Percentiles rank a stretch among this genome's conserved stretches.
These are phyloP conservation scores for Solanum hybrid DNA, from an alignment of 305 asterid species.

Conservation along the genomic window DNA sequence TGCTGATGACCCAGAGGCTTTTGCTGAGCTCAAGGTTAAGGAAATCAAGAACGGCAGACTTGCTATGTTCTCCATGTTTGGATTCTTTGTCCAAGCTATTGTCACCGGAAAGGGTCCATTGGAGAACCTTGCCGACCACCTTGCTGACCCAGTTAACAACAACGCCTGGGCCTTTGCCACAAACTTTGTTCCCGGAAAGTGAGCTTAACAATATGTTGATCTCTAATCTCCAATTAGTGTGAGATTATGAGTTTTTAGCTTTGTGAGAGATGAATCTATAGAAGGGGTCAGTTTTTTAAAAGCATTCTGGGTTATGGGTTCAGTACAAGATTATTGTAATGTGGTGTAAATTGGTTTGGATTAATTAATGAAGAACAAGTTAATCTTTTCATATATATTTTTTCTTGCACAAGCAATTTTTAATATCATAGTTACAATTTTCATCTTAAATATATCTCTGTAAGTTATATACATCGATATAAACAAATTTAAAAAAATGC, in stretches of 20 bases:
- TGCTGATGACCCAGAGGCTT: slow-evolving; percentile 19
- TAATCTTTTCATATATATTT: background rate
- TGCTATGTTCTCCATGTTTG: slow-evolving; percentile 20
- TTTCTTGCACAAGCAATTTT: background rate
- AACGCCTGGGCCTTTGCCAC: slow-evolving; percentile 13
- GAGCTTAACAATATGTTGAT: background rate
- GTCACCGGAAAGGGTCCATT: slow-evolving; percentile 18
- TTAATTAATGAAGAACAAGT: background rate
- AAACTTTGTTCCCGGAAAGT: slow-evolving; percentile 18
- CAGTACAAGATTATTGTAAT: background rate
- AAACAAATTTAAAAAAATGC: background rate
- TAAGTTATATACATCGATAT: background rate
- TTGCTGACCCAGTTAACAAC: slow-evolving; percentile 18
- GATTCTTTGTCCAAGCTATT: slow-evolving; percentile 13
- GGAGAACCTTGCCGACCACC: slow-evolving; percentile 16
- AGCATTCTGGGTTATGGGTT: slow-evolving; percentile 6
- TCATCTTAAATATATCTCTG: background rate
- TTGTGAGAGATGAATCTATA: background rate
- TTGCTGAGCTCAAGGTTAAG: slow-evolving; percentile 21
- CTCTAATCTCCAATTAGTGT: background rate
- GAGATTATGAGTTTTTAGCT: background rate
- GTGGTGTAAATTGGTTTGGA: background rate
- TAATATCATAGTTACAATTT: background rate
- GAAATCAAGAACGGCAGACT: slow-evolving; percentile 14
- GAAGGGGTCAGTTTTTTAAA: background rate